phyloP scores from a whole-genome alignment of 352 stramenopile species.

The Sclerospora graminicola region DNA sequence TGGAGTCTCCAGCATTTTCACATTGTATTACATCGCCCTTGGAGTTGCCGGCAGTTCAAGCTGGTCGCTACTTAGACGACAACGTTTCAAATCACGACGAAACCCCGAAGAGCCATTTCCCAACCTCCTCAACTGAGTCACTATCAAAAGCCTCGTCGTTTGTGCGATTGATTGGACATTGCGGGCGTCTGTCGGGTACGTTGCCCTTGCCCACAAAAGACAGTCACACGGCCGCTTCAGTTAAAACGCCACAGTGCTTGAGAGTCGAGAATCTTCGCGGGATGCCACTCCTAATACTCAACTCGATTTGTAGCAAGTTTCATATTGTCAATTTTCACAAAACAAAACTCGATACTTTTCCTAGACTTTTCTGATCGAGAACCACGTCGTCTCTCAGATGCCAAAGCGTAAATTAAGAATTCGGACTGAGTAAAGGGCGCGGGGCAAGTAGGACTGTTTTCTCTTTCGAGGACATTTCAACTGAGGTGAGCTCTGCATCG shows the following conservation, averaged over 20 bases:
- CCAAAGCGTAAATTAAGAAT: too few relatives aligned
- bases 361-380: too few relatives aligned
- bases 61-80: conserved; percentile 1
- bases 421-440: too few relatives aligned
- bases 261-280: conserved; percentile 10
- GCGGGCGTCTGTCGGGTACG: conserved; percentile 8
- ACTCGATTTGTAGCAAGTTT: conserved; percentile 12
- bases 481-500: too few relatives aligned
- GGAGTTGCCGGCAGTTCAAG: conserved; percentile 9
- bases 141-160: conserved; percentile 8
- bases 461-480: too few relatives aligned
- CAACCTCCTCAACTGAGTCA: conserved; percentile 3
- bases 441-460: too few relatives aligned
- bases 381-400: too few relatives aligned
- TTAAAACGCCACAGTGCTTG: not conserved
- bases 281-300: conserved; percentile 15
- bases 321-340: too few relatives aligned
- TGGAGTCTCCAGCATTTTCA: conserved; percentile 19
- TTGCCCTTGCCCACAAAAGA: not conserved
- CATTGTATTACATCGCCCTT: conserved; percentile 16
- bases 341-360: too few relatives aligned
- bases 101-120: conserved; percentile 23
- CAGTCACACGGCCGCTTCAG: conserved; percentile 3
- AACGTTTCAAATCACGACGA: conserved; percentile 14
- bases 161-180: conserved; percentile 13